Percentiles rank a stretch among this genome's conserved stretches.
phyloP scores from a whole-genome alignment of 2,329 filamentous ascomycete species.

The Gnomoniopsis sp. region DNA sequence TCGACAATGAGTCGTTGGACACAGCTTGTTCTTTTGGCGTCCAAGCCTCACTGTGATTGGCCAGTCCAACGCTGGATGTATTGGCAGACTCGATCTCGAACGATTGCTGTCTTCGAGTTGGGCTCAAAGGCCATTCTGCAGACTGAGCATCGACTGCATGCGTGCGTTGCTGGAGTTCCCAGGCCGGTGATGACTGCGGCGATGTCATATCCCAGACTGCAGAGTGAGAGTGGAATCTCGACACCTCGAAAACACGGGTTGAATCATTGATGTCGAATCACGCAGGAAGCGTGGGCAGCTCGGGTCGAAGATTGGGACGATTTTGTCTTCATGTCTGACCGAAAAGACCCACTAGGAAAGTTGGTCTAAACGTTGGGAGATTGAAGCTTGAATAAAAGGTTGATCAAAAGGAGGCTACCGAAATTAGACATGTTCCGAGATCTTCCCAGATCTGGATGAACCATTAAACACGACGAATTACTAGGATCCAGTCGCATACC shows the following conservation, averaged over 20 bases:
- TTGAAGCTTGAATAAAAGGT: not conserved
- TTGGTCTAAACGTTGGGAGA: not conserved
- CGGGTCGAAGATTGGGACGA: not conserved
- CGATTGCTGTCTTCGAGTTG: not conserved
- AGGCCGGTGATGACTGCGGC: not conserved
- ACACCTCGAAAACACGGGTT: not conserved
- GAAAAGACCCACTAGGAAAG: not conserved
- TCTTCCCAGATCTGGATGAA: not conserved
- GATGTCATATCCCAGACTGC: not conserved
- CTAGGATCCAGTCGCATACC: not conserved
- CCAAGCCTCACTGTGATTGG: too few species aligned
- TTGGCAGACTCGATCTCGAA: not conserved
- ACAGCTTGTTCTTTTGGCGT: not conserved
- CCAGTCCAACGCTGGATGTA: not conserved
- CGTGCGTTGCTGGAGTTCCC: conserved; percentile 8
- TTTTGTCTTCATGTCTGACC: not conserved
- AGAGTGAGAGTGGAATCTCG: not conserved
- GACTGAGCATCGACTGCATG: not conserved
- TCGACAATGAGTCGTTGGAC: not conserved
- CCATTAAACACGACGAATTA: not conserved
- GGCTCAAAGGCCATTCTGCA: not conserved
- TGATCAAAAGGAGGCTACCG: not conserved
- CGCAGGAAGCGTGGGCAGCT: not conserved
- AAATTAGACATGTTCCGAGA: not conserved
- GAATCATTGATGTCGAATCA: not conserved